Evolutionary conservation across 2,329 filamentous ascomycete species (phyloP).

Genomic region (Colletotrichum sp.): DNA sequence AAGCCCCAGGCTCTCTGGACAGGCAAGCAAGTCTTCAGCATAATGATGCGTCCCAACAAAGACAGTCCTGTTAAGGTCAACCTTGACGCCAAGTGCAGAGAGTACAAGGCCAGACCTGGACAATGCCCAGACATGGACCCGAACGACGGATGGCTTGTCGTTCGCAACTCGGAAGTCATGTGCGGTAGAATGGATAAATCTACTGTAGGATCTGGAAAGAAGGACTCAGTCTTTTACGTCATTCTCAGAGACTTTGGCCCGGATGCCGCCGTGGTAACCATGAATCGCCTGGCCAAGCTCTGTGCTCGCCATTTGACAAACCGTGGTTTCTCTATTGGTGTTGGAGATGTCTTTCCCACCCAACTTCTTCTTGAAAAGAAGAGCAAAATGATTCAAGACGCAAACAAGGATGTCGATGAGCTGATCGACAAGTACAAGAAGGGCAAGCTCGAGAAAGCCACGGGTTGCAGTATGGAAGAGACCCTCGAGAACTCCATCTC

Average conservation of each 20-base stretch:
- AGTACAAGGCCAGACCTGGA: slow-evolving; percentile 69
- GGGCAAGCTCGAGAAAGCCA: slow-evolving; percentile 82
- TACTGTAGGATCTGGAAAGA: slow-evolving; percentile 96
- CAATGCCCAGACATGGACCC: slow-evolving; percentile 75
- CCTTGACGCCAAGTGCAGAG: slow-evolving; percentile 88
- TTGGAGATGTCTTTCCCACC: slow-evolving; percentile 91
- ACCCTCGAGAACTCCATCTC: slow-evolving; percentile 92
- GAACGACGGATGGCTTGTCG: slow-evolving; percentile 88
- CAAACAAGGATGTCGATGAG: slow-evolving; percentile 83
- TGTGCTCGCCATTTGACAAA: slow-evolving; percentile 89
- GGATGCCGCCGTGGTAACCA: slow-evolving; percentile 84
- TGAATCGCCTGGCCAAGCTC: slow-evolving; percentile 92
- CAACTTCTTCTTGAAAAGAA: slow-evolving; percentile 74
- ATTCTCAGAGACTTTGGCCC: slow-evolving; percentile 95
- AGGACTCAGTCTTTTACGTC: slow-evolving; percentile 96
- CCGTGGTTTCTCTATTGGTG: slow-evolving; percentile 93
- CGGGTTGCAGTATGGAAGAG: slow-evolving; percentile 89
- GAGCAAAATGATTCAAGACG: slow-evolving; percentile 74
- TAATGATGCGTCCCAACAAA: slow-evolving; percentile 88
- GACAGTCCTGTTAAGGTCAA: slow-evolving; percentile 85
- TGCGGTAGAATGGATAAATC: slow-evolving; percentile 98
- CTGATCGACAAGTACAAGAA: slow-evolving; percentile 81
- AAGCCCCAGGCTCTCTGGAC: slow-evolving; percentile 93
- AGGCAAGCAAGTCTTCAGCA: slow-evolving; percentile 93
- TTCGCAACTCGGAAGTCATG: slow-evolving; percentile 97